phyloP scores from a whole-genome alignment of 352 stramenopile genomes.

The Pythium guiyangense region DNA sequence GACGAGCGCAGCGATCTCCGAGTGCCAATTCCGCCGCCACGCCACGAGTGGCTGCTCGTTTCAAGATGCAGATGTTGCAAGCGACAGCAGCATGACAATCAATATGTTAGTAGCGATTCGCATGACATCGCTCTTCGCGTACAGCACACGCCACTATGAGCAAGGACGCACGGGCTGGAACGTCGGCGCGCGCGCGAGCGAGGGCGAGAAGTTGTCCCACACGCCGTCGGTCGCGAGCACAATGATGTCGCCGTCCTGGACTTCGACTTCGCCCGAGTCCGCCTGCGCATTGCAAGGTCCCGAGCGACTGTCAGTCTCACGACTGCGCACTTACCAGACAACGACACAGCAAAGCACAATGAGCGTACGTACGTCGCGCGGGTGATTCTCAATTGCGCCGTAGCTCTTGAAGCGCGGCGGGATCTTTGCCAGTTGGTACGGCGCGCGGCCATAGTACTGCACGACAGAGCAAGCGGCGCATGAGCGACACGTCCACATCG shows the following conservation, averaged over 20 bases:
- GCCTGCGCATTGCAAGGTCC: constrained; percentile 25
- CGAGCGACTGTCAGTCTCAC: not conserved
- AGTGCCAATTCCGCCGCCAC: constrained; percentile 61
- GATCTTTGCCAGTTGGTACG: constrained; percentile 78
- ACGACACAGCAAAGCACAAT: not conserved
- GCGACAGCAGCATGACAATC: constrained; percentile 5
- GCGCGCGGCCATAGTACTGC: constrained; percentile 68
- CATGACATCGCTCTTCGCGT: not conserved
- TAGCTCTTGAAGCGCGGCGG: constrained; percentile 66
- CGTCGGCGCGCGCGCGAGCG: constrained; percentile 37
- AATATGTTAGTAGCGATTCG: not conserved
- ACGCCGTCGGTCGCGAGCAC: constrained; percentile 78
- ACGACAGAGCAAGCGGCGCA: not conserved
- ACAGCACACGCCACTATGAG: not conserved
- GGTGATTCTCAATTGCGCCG: constrained; percentile 76
- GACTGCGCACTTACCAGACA: not conserved
- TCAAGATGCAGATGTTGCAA: not conserved
- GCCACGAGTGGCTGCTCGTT: constrained; percentile 41
- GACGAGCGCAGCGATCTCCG: constrained; percentile 51
- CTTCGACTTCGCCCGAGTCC: constrained; percentile 60
- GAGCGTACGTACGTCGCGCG: constrained; percentile 66
- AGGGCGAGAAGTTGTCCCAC: constrained; percentile 74
- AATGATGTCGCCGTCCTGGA: constrained; percentile 73
- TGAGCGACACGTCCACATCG: constrained; percentile 3
- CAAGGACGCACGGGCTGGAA: constrained; percentile 48